Conservation (phyloP, 2,329 filamentous ascomycete species). For the Iodosphaeria phyllophila region DNA sequence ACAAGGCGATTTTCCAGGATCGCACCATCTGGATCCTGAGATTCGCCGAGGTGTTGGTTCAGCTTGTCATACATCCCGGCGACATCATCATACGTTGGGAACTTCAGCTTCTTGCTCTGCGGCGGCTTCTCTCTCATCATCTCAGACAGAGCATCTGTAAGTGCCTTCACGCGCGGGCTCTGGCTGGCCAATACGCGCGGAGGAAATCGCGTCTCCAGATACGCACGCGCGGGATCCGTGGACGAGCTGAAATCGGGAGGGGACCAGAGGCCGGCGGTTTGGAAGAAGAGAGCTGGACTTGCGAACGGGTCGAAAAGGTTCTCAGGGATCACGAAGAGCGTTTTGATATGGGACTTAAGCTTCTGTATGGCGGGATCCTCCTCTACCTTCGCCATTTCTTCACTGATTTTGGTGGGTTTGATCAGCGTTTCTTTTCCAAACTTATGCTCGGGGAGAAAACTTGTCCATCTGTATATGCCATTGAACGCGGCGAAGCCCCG, state of each 20-base stretch:
- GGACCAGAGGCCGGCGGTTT: conserved; percentile 26
- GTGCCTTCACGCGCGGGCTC: background rate
- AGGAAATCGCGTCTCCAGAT: conserved; percentile 9
- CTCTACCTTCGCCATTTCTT: conserved; percentile 7
- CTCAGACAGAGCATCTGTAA: conserved; percentile 2
- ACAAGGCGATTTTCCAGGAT: too few relatives aligned
- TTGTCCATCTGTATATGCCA: conserved; percentile 47
- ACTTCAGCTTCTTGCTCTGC: too few relatives aligned
- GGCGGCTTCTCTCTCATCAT: conserved; percentile 7
- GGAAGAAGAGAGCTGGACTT: conserved; percentile 39
- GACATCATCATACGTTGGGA: too few relatives aligned
- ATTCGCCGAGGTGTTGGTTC: too few relatives aligned
- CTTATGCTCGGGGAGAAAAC: conserved; percentile 33
- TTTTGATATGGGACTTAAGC: conserved; percentile 16
- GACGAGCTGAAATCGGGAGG: conserved; percentile 24
- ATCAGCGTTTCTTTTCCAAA: conserved; percentile 15
- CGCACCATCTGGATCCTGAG: too few relatives aligned
- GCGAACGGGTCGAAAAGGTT: conserved; percentile 41
- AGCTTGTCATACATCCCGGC: too few relatives aligned
- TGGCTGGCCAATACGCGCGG: background rate
- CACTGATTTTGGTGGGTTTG: conserved; percentile 3
- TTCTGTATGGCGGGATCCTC: conserved; percentile 16
- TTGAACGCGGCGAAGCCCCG: conserved; percentile 37
- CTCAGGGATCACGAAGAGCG: conserved; percentile 27
- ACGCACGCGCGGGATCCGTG: conserved; percentile 8